phyloP scores from a whole-genome alignment of 2,329 filamentous ascomycete species.

The Fusarium sp. region DNA sequence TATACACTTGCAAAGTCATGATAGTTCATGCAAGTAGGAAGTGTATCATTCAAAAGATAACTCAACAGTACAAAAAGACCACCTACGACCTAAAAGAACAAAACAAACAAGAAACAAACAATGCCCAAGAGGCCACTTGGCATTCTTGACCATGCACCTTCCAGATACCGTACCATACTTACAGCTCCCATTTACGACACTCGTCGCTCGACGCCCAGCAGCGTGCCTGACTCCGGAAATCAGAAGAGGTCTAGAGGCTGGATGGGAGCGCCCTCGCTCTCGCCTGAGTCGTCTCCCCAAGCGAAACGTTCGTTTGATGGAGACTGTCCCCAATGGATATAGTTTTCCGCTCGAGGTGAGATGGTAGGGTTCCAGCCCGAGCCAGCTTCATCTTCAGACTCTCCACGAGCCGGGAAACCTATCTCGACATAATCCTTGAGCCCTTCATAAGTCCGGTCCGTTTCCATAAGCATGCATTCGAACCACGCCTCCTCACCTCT shows the following conservation, averaged over 20 bases:
- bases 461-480: constrained; percentile 39
- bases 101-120: background rate
- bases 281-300: background rate
- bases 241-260: too few relatives aligned
- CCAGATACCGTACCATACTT: background rate
- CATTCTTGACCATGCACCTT: background rate
- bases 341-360: background rate
- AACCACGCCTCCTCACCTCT: constrained; percentile 47
- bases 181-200: background rate
- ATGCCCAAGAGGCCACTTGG: background rate
- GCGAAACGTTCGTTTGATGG: too few relatives aligned
- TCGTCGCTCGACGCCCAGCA: background rate
- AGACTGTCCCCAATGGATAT: background rate
- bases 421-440: background rate
- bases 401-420: background rate
- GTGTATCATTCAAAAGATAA: background rate
- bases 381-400: background rate
- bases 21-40: too few relatives aligned
- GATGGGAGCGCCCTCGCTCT: too few relatives aligned
- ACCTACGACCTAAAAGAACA: background rate
- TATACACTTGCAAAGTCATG: too few relatives aligned
- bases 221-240: too few relatives aligned
- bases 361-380: background rate
- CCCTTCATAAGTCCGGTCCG: background rate
- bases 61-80: background rate